Conservation (phyloP, 1,284 basidiomycete genomes). For the Puccinia hordei region DNA sequence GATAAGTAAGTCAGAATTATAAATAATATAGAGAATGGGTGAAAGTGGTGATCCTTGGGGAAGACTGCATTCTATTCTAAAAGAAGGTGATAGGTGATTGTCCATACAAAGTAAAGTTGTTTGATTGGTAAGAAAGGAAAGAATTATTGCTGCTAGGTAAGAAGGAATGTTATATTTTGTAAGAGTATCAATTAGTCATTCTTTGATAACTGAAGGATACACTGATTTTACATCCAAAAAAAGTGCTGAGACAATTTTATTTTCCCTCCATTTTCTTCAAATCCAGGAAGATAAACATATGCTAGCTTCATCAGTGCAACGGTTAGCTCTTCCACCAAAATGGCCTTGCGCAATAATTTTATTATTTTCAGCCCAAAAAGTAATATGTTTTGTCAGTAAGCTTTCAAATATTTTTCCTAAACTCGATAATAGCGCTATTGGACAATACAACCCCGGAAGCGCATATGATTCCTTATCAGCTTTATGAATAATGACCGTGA, state of each 20-base stretch:
- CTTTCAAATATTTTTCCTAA: no score
- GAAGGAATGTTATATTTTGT: background rate
- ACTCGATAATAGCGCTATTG: no score
- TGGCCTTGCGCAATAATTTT: slow-evolving; percentile 4
- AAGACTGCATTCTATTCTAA: background rate
- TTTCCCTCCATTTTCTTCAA: no score
- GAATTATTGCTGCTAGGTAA: no score
- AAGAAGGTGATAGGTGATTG: background rate
- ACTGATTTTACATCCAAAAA: slow-evolving; percentile 17
- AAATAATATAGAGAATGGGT: background rate
- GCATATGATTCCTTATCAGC: no score
- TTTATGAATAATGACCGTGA: no score
- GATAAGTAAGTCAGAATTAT: background rate
- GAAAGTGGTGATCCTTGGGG: background rate
- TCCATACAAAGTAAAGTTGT: background rate
- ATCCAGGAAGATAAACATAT: no score
- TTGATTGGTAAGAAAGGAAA: background rate
- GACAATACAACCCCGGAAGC: no score
- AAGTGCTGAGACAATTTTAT: no score
- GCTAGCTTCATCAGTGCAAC: no score
- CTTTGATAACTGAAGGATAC: background rate
- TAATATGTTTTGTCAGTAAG: background rate
- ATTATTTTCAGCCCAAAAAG: slow-evolving; percentile 2
- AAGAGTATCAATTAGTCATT: background rate
- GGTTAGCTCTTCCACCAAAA: background rate